Base-by-base conservation (phyloP, 768 basidiomycete species). In the Leucogyrophana mollusca region DNA sequence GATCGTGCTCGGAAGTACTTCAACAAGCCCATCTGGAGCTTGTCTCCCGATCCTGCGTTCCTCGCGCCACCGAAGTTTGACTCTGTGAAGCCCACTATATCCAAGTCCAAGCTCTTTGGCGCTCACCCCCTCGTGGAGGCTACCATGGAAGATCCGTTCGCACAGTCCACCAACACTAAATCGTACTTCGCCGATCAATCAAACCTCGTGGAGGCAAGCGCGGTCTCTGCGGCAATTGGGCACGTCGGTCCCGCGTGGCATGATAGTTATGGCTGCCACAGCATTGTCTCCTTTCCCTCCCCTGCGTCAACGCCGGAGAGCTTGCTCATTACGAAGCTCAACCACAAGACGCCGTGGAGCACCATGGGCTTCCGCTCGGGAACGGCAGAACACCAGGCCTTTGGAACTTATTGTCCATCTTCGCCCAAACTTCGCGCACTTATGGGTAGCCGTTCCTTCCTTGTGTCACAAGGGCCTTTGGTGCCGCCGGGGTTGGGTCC, bases 241-340 rank as follows among this genome's bases (percentile, higher is more conserved):
- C 65, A 65, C 61, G 63, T 63, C 50, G 53, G 23, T 23, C 49
- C 51, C 46, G 43, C 63, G 48, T 67, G 65, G 51, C 27, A 9
- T 36, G 10, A 41, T 30, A 18, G 54, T 49, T 47, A 34, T 17
- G 41, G 42, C 36, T 20, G 38, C 34, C 34, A 34, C 45, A 51
- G 41, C 49, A 51, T 42, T 32, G 41, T 32, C 10, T 24, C 43
- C 32, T 10, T 33, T 25, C 48, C 54, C 17, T 32, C 50, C 34
- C 39, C 54, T 45, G 48, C 49, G 45, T 30, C 27, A 30, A 30
- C 27, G 27, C 27, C 27, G 7, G 27, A 30, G 27, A 30, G 13
- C 6, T 30, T 13, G 27, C 7, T 13, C 7, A 7, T 6, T 13
- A 30, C 6, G 13, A 6, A 30, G 27, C 27, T 7, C 6, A 7